Evolutionary conservation across 768 basidiomycete species (phyloP).

Genomic region (Gautieria morchelliformis): DNA sequence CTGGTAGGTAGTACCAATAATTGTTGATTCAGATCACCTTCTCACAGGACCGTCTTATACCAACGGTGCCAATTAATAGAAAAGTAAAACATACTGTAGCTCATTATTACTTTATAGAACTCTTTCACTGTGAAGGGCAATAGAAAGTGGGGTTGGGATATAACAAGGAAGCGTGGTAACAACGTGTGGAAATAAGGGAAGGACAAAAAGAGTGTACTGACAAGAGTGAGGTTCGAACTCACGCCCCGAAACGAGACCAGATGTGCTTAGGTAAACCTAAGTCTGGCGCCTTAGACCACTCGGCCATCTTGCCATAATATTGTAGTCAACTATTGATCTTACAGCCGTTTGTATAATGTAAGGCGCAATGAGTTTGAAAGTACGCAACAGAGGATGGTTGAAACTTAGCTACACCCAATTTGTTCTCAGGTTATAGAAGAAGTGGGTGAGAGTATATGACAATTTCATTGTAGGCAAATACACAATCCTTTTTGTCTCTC

Average conservation of each 20-base stretch:
- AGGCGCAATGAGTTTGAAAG: too few species aligned
- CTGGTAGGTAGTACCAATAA: background rate
- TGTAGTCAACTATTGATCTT: too few species aligned
- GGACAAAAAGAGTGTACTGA: slow-evolving; percentile 7
- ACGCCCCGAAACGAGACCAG: slow-evolving; percentile 19
- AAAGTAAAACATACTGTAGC: background rate
- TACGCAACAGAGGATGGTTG: too few species aligned
- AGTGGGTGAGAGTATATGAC: too few species aligned
- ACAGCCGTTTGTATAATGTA: too few species aligned
- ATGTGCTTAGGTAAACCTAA: slow-evolving; percentile 23
- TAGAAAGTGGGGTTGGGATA: too few species aligned
- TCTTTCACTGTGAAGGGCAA: background rate
- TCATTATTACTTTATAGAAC: background rate
- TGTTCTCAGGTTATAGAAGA: too few species aligned
- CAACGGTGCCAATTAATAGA: background rate
- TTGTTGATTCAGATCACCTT: background rate
- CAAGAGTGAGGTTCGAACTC: slow-evolving; percentile 23
- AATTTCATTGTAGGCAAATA: too few species aligned
- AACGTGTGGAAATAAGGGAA: background rate
- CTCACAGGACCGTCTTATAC: slow-evolving; percentile 7
- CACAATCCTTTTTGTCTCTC: too few species aligned
- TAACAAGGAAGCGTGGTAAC: too few species aligned
- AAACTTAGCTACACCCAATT: too few species aligned
- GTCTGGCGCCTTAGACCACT: slow-evolving; percentile 57
- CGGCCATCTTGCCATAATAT: slow-evolving; percentile 30